Percentiles rank a stretch among this genome's conserved stretches.
Evolutionary conservation across 225 moss, liverwort and hornwort species (phyloP).

Genomic region (Sphagnum tenellum): DNA sequence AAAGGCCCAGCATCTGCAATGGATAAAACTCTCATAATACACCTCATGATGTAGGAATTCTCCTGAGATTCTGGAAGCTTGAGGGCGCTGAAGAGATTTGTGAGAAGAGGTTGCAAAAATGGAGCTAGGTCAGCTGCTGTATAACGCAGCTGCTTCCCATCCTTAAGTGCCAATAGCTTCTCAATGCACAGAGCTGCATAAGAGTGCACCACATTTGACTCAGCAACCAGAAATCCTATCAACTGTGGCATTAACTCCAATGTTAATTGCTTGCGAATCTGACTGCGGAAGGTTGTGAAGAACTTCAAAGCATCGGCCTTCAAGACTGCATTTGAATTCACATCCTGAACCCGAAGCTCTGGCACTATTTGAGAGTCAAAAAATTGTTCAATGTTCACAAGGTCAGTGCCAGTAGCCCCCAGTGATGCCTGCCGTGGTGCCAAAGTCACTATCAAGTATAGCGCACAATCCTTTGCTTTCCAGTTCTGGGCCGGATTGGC

Average conservation of each 20-base stretch:
- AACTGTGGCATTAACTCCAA: constrained; percentile 68
- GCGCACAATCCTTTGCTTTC: constrained; percentile 92
- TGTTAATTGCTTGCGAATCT: constrained; percentile 64
- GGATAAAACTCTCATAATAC: constrained; percentile 92
- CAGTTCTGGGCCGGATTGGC: constrained; percentile 71
- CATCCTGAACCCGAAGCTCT: constrained; percentile 63
- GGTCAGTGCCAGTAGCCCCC: constrained; percentile 66
- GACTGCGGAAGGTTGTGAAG: constrained; percentile 82
- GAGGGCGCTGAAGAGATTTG: constrained; percentile 78
- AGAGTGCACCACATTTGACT: constrained; percentile 95
- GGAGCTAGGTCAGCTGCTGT: constrained; percentile 51
- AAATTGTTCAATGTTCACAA: constrained; percentile 89
- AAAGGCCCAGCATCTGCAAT: constrained; percentile 72
- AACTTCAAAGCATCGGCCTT: constrained; percentile 96
- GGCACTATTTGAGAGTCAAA: constrained; percentile 80
- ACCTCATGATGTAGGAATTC: constrained; percentile 97
- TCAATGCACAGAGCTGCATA: constrained; percentile 91
- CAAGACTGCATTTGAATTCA: constrained; percentile 55
- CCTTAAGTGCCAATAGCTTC: constrained; percentile 77
- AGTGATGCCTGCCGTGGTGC: constrained; percentile 77
- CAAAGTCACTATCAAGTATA: constrained; percentile 90
- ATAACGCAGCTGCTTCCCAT: constrained; percentile 67
- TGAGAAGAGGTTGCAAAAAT: constrained; percentile 63
- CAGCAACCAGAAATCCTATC: constrained; percentile 70
- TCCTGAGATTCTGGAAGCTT: constrained; percentile 95